These are phyloP conservation scores for Pouteria glomerata DNA, from an alignment of 148 eudicot genomes.

Conservation along the genomic window DNA sequence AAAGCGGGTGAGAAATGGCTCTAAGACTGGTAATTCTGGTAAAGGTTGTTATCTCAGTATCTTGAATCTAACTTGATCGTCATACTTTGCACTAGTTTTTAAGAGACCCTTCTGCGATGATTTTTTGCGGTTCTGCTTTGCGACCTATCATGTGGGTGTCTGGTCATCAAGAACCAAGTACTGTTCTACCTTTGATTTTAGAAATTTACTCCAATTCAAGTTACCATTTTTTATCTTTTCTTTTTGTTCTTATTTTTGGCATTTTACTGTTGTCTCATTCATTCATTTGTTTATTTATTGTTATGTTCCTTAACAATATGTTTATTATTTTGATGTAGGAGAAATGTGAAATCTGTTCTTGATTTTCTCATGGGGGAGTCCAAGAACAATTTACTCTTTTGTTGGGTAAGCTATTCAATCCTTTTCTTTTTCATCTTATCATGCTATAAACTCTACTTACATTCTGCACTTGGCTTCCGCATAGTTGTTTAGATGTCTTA, in stretches of 20 bases:
- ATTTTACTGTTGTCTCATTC: constrained; percentile 60
- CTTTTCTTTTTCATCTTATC: neutral
- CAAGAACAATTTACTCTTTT: constrained; percentile 43
- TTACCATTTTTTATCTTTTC: constrained; percentile 19
- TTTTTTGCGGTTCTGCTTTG: constrained; percentile 77
- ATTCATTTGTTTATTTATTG: neutral
- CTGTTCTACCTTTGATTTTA: constrained; percentile 10
- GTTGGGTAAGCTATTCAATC: constrained; percentile 54
- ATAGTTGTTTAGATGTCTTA: neutral
- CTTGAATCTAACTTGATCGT: constrained; percentile 12
- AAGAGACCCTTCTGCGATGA: constrained; percentile 82
- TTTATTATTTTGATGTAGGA: constrained; percentile 36
- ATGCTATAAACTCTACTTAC: neutral
- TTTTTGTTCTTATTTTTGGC: neutral
- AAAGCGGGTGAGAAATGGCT: constrained; percentile 50
- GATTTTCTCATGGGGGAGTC: constrained; percentile 53
- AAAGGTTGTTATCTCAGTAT: neutral
- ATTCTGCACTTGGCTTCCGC: neutral
- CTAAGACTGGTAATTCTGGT: neutral
- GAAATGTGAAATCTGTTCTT: constrained; percentile 37
- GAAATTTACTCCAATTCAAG: constrained; percentile 2
- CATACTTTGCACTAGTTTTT: constrained; percentile 46
- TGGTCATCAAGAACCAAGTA: constrained; percentile 87
- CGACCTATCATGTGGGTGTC: constrained; percentile 62
- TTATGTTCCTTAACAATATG: neutral